phyloP scores from a whole-genome alignment of 2,329 filamentous ascomycete species.

The Myriosclerotinia duriaeana region DNA sequence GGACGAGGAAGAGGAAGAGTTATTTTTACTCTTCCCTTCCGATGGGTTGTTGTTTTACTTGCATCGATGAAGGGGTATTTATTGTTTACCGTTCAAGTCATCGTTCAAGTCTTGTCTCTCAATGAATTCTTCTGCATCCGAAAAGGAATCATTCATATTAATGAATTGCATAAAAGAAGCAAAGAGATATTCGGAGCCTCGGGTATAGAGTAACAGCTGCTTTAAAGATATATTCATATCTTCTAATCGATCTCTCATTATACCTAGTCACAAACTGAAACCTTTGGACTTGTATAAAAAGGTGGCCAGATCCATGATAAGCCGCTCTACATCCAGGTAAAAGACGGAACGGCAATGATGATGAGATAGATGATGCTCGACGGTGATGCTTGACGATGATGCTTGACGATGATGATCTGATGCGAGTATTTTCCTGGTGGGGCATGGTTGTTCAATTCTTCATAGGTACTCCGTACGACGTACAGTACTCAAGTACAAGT shows the following conservation, averaged over 20 bases:
- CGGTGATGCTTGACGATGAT: neutral
- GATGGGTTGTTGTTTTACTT: neutral
- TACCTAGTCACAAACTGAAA: neutral
- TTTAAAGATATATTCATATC: neutral
- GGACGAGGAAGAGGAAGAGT: neutral
- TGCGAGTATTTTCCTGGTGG: neutral
- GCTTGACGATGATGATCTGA: neutral
- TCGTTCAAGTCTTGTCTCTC: neutral
- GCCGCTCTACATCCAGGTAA: neutral
- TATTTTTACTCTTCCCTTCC: slow-evolving; percentile 16
- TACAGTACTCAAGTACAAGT: no score
- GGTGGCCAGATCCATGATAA: slow-evolving; percentile 5
- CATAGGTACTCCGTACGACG: no score
- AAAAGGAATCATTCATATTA: neutral
- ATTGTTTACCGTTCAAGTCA: no score
- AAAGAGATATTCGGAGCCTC: neutral
- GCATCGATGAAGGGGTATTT: neutral
- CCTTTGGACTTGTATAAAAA: neutral
- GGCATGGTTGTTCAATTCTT: no score
- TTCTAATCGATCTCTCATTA: neutral
- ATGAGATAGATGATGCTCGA: neutral
- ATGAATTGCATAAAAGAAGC: neutral
- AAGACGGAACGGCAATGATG: neutral
- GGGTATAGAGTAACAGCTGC: neutral
- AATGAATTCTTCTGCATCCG: neutral